A percentile compares a stretch with the other conserved stretches of the same genome.
Evolutionary conservation across 2,329 filamentous ascomycete species (phyloP).

Genomic region (Cephalotrichum gorgonifer): DNA sequence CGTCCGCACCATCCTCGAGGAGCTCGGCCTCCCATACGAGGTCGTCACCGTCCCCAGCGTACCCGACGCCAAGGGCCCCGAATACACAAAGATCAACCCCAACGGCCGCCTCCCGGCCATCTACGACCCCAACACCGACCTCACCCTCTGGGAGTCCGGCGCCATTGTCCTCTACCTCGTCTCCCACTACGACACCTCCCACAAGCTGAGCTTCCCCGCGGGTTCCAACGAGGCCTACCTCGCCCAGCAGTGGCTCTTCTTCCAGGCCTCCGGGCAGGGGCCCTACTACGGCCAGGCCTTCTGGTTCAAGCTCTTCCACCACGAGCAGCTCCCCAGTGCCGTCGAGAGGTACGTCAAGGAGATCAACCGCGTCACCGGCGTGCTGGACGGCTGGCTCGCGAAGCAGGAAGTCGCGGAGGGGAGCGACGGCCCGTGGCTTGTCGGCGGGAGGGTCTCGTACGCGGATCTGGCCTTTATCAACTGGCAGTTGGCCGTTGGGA

Average conservation of each 20-base stretch:
- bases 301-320: slow-evolving; percentile 15
- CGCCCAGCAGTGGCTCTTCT: slow-evolving; percentile 1
- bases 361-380: slow-evolving; percentile 15
- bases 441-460: slow-evolving; percentile 13
- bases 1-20: slow-evolving; percentile 17
- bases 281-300: slow-evolving; percentile 15
- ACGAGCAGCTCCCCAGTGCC: slow-evolving; percentile 15
- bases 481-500: slow-evolving; percentile 6
- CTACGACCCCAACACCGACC: slow-evolving; percentile 21
- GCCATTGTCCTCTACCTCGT: slow-evolving; percentile 20
- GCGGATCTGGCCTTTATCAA: slow-evolving; percentile 16
- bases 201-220: slow-evolving; percentile 1
- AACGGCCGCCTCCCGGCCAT: slow-evolving; percentile 23
- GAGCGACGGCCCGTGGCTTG: slow-evolving; percentile 10
- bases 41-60: slow-evolving; percentile 11
- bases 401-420: slow-evolving; percentile 10
- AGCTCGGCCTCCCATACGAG: slow-evolving; percentile 24
- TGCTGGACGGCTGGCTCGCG: slow-evolving; percentile 13
- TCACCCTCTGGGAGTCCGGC: slow-evolving; percentile 20
- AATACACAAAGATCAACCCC: slow-evolving; percentile 19
- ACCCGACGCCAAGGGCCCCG: slow-evolving; percentile 14
- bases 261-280: neutral
- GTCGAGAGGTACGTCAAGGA: slow-evolving; percentile 19
- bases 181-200: slow-evolving; percentile 4
- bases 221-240: slow-evolving; percentile 1